A percentile compares a stretch with the other conserved stretches of the same genome.
Conservation (phyloP, 495 filamentous ascomycete species). For the Pseudoneurospora amorphoporcata region DNA sequence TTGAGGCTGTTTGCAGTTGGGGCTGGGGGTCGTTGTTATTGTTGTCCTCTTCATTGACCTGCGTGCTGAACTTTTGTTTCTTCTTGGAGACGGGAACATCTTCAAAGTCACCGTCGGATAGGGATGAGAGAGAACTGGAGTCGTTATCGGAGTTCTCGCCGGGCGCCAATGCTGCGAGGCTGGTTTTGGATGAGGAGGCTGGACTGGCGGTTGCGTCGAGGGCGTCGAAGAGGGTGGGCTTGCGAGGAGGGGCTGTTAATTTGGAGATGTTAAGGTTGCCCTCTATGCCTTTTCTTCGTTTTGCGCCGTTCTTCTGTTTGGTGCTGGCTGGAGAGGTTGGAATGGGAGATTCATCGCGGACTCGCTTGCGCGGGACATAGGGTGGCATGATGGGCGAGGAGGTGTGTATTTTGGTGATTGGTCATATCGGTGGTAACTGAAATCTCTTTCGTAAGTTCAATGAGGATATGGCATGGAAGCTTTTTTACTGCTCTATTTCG, state of each 20-base stretch:
- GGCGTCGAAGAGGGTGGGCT: slow-evolving; percentile 55
- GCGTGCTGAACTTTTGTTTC: slow-evolving; percentile 11
- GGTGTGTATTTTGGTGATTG: background rate
- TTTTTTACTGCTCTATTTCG: background rate
- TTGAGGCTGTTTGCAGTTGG: too few relatives aligned
- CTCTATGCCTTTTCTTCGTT: background rate
- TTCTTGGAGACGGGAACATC: slow-evolving; percentile 34
- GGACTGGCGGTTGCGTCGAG: slow-evolving; percentile 47
- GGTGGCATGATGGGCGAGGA: slow-evolving; percentile 30
- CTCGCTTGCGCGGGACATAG: slow-evolving; percentile 35
- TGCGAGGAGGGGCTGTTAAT: slow-evolving; percentile 28
- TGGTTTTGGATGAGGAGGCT: slow-evolving; percentile 38
- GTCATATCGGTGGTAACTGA: background rate
- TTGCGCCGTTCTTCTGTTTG: slow-evolving; percentile 2
- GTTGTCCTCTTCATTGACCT: slow-evolving; percentile 4
- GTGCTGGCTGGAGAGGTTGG: slow-evolving; percentile 7
- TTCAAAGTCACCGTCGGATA: slow-evolving; percentile 62
- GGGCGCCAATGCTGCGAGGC: slow-evolving; percentile 35
- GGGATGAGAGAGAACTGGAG: slow-evolving; percentile 42
- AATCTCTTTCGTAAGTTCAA: too few relatives aligned
- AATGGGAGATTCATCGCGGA: slow-evolving; percentile 24
- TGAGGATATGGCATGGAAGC: too few relatives aligned
- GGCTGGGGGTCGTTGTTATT: too few relatives aligned
- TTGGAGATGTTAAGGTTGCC: slow-evolving; percentile 4
- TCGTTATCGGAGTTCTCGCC: slow-evolving; percentile 44